A percentile compares a stretch with the other conserved stretches of the same genome.
Conservation (phyloP, 73 alveolate species). For the Paramecium octaurelia region DNA sequence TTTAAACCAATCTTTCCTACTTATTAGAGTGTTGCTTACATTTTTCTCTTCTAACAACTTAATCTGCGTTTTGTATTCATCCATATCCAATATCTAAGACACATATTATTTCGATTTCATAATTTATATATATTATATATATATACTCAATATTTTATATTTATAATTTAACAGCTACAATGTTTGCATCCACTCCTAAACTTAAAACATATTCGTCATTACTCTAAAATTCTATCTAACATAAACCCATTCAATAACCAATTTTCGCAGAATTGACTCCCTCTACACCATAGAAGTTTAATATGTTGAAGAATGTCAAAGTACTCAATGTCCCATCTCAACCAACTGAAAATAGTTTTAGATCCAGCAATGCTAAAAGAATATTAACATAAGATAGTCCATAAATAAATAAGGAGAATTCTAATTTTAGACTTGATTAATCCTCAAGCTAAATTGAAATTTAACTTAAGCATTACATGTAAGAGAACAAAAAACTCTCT, state of each 20-base stretch:
- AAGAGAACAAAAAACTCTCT: neutral
- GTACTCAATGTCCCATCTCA: neutral
- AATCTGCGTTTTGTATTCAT: neutral
- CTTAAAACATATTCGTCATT: neutral
- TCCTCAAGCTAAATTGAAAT: neutral
- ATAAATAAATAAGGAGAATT: neutral
- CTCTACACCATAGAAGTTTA: neutral
- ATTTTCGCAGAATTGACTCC: neutral
- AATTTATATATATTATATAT: neutral
- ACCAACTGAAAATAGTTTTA: neutral
- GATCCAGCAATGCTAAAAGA: neutral
- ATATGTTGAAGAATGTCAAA: neutral
- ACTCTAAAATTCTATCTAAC: neutral
- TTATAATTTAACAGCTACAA: neutral
- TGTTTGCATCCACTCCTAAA: constrained; percentile 6
- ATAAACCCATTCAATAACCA: neutral
- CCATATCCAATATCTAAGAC: neutral
- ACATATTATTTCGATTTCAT: neutral
- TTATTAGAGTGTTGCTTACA: neutral
- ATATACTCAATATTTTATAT: neutral
- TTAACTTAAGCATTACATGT: neutral
- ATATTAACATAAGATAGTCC: neutral
- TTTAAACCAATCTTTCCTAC: neutral
- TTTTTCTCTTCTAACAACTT: neutral
- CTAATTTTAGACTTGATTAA: neutral